phyloP scores from a whole-genome alignment of 2,329 filamentous ascomycete species.

The Niveomyces coronatus region DNA sequence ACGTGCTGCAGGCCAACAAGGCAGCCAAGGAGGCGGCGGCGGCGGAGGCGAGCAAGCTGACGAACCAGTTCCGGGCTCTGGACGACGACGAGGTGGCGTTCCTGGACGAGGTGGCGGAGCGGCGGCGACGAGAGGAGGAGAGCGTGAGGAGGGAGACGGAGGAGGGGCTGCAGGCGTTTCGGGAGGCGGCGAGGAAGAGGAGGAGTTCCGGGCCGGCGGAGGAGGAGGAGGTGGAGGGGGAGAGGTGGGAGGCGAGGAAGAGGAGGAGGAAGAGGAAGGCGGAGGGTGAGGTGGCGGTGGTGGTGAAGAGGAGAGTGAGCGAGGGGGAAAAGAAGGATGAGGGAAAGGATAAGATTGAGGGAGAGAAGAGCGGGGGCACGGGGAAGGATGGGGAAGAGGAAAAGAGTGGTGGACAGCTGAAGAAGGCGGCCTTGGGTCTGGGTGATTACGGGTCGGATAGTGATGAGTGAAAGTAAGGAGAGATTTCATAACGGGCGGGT shows the following conservation, averaged over 20 bases:
- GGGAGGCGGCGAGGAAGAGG: conserved; percentile 34
- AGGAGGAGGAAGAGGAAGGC: conserved; percentile 19
- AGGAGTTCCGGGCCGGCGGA: conserved; percentile 7
- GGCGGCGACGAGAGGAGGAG: conserved; percentile 43
- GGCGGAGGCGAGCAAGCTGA: conserved; percentile 60
- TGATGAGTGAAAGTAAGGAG: conserved; percentile 34
- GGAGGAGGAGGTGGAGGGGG: conserved; percentile 5
- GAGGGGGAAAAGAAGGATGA: conserved; percentile 5
- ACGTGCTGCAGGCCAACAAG: conserved; percentile 74
- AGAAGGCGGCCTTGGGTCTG: conserved; percentile 24
- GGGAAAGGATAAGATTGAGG: conserved; percentile 3
- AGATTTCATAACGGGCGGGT: conserved; percentile 3
- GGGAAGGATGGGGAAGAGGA: conserved; percentile 14
- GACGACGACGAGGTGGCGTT: conserved; percentile 75
- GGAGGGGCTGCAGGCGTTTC: conserved; percentile 45
- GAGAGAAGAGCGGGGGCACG: conserved; percentile 8
- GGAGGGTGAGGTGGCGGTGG: conserved; percentile 12
- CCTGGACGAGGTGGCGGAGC: conserved; percentile 47
- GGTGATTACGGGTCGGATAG: conserved; percentile 48
- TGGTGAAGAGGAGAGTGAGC: conserved; percentile 11
- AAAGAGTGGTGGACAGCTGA: neutral
- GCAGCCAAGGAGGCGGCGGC: conserved; percentile 75
- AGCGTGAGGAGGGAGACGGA: conserved; percentile 44
- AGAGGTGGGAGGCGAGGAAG: conserved; percentile 18
- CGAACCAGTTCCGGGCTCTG: conserved; percentile 67